These are phyloP conservation scores for Naganishia sp. DNA, from an alignment of 1,284 basidiomycete species.

Conservation along the genomic window DNA sequence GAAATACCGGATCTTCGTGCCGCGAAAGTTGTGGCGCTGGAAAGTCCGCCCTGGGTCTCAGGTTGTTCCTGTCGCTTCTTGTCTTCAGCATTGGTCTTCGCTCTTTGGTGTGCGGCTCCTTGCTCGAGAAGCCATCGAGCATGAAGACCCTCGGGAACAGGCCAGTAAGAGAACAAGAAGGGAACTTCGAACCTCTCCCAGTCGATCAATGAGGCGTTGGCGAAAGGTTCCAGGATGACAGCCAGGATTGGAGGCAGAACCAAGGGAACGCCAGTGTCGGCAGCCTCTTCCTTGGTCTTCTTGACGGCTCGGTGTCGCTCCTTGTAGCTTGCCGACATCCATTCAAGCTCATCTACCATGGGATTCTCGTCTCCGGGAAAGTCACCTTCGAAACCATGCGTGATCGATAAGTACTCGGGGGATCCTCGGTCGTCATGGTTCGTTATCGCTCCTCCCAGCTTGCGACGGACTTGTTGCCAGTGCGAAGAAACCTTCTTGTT, in stretches of 20 bases:
- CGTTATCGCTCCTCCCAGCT: background rate
- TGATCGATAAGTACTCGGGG: background rate
- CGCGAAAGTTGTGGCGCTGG: too few relatives aligned
- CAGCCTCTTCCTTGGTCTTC: background rate
- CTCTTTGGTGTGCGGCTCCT: too few relatives aligned
- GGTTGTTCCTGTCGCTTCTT: background rate
- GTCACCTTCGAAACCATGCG: background rate
- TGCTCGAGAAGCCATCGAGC: background rate
- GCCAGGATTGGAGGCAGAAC: conserved; percentile 3
- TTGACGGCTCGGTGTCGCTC: too few relatives aligned
- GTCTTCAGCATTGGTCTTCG: too few relatives aligned
- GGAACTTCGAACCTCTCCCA: background rate
- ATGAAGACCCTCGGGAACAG: background rate
- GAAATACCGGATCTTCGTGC: too few relatives aligned
- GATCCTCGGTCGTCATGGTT: background rate
- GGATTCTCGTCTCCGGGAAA: conserved; percentile 7
- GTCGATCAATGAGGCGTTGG: background rate
- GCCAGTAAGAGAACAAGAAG: background rate
- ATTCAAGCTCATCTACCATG: background rate
- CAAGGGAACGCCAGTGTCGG: background rate
- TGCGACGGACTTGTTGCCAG: background rate
- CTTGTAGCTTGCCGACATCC: background rate
- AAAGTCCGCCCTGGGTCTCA: too few relatives aligned
- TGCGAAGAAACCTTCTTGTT: background rate
- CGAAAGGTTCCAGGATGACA: background rate